A percentile compares a stretch with the other conserved stretches of the same genome.
These are phyloP conservation scores for Plasmodium billcollinsi DNA, from an alignment of 169 alveolate species.

Conservation along the genomic window DNA sequence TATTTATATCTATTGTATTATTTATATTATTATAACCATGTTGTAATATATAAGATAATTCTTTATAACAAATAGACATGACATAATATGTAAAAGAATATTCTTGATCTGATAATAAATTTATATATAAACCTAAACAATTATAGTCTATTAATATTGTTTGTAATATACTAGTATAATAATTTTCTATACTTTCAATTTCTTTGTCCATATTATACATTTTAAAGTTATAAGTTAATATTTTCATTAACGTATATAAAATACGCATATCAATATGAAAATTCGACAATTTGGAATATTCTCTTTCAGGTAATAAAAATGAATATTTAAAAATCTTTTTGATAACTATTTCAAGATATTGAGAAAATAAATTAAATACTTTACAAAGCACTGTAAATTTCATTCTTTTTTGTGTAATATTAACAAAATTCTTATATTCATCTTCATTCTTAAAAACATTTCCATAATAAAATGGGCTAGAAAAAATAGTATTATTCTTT, in stretches of 20 bases:
- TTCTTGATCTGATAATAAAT: constrained; percentile 55
- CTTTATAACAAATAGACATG: constrained; percentile 57
- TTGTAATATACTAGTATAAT: constrained; percentile 52
- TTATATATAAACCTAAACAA: constrained; percentile 67
- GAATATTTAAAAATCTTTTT: constrained; percentile 40
- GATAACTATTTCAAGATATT: constrained; percentile 41
- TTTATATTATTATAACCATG: constrained; percentile 10
- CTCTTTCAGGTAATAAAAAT: constrained; percentile 59
- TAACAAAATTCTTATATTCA: background rate
- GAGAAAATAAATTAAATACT: constrained; percentile 55
- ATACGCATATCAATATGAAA: constrained; percentile 45
- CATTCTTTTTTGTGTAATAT: constrained; percentile 36
- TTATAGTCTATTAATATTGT: constrained; percentile 46
- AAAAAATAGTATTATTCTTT: background rate
- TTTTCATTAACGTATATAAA: constrained; percentile 64
- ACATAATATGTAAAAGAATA: constrained; percentile 72
- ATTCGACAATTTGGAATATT: constrained; percentile 27
- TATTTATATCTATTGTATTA: constrained; percentile 17
- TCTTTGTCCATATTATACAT: constrained; percentile 56
- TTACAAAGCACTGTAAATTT: constrained; percentile 46
- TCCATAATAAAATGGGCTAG: background rate
- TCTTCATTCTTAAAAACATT: background rate
- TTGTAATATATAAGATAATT: constrained; percentile 34
- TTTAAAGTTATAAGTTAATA: constrained; percentile 23
- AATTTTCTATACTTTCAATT: constrained; percentile 59